Base-by-base conservation (phyloP, 2,329 filamentous ascomycete species). In the Zalaria sp. region DNA sequence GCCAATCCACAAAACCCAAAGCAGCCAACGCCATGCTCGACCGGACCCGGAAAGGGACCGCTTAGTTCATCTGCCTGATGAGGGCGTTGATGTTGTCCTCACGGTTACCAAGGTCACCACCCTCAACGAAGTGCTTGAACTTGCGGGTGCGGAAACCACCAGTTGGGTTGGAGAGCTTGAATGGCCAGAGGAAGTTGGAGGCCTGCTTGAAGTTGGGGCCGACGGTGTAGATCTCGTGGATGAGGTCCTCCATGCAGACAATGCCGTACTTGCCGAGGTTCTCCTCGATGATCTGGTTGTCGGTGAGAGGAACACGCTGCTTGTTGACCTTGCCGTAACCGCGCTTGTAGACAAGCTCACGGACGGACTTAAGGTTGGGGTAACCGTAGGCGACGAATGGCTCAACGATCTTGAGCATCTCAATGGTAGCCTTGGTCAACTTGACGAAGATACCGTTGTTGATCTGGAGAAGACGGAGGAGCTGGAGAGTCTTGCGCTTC, bases 321-420 rank as follows among this genome's bases (percentile, higher is more conserved):
- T 94, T 94, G 44, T 51, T 46, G 68, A 95, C 73, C 81, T 96
- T 98, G 66, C 89, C 91, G 70, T 98, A 96, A 61, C 91, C 91
- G 59, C 91, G 89, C 85, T 96, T 98, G 81, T 98, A 98, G 76
- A 98, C 71, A 64, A 98, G 87, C 76, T 98, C 91, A 70, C 93
- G 93, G 68, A 98, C 80, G 64, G 81, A 85, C 83, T 98, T 98
- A 53, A 96, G 83, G 79, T 95, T 96, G 69, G 91, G 91, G 77
- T 96, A 96, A 68, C 91, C 91, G 69, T 96, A 98, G 62, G 91
- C 89, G 58, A 98, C 82, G 79, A 91, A 98, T 57, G 91, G 91
- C 79, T 98, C 91, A 66, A 98, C 86, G 55, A 96, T 79, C 76
- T 91, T 93, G 64, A 93, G 77, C 87, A 94, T 94, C 79, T 93